These are phyloP conservation scores for Rhododendron simsii DNA, from an alignment of 148 eudicot genomes.

Conservation along the genomic window DNA sequence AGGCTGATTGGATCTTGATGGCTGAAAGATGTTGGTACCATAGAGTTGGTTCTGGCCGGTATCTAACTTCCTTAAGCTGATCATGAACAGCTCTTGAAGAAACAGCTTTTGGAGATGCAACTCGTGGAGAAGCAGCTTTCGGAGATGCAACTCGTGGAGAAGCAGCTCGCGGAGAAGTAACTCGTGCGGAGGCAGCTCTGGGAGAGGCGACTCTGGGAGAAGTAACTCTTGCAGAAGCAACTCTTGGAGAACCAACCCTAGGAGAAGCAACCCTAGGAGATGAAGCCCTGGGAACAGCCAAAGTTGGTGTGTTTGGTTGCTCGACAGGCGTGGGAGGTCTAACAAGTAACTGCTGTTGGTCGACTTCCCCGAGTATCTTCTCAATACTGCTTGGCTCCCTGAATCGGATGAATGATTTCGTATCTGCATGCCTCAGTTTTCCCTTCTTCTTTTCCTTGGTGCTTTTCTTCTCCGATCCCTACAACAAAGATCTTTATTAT, in stretches of 20 bases:
- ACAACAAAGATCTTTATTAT: conserved; percentile 3
- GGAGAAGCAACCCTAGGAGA: conserved; percentile 16
- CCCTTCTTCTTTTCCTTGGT: conserved; percentile 77
- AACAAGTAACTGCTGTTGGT: conserved; percentile 37
- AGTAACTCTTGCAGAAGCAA: not conserved
- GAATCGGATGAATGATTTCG: conserved; percentile 72
- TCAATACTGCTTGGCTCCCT: conserved; percentile 93
- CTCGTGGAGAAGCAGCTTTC: conserved; percentile 31
- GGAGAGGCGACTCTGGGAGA: conserved; percentile 5
- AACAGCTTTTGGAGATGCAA: conserved; percentile 26
- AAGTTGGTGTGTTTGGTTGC: conserved; percentile 38
- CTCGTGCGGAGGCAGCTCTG: conserved; percentile 30
- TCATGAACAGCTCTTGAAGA: conserved; percentile 20
- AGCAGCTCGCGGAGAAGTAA: conserved; percentile 24
- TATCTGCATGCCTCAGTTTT: conserved; percentile 54
- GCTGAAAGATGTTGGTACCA: conserved; percentile 61
- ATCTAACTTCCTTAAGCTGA: conserved; percentile 18
- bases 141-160: conserved; percentile 23
- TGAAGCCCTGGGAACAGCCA: conserved; percentile 34
- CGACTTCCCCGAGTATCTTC: conserved; percentile 82
- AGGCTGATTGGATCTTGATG: conserved; percentile 77
- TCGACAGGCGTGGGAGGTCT: conserved; percentile 47
- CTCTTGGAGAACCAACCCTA: conserved; percentile 1
- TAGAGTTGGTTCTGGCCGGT: conserved; percentile 62
- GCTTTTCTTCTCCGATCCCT: conserved; percentile 70